phyloP scores from a whole-genome alignment of 345 rosid genomes.

The Sisymbrium altissimum region DNA sequence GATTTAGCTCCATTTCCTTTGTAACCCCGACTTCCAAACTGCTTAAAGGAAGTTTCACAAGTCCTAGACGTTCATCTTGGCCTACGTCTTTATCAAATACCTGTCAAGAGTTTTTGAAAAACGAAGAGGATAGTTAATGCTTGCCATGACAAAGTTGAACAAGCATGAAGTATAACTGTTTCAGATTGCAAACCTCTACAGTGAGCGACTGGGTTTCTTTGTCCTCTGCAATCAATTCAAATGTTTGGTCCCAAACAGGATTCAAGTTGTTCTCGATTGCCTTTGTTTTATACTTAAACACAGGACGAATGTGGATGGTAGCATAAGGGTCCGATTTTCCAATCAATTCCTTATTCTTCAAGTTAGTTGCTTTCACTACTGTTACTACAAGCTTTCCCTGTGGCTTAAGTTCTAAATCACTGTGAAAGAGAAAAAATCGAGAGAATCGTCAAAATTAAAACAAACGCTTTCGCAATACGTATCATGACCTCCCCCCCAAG shows the following conservation, averaged over 20 bases:
- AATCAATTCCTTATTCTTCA: slow-evolving; percentile 97
- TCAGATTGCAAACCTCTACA: slow-evolving; percentile 57
- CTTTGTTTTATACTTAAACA: slow-evolving; percentile 81
- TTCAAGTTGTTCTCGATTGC: slow-evolving; percentile 84
- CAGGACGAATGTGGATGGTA: slow-evolving; percentile 66
- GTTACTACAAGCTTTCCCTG: slow-evolving; percentile 79
- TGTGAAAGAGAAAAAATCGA: slow-evolving; percentile 34
- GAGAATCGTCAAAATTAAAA: background rate
- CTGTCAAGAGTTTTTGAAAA: slow-evolving; percentile 35
- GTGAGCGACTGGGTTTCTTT: slow-evolving; percentile 86
- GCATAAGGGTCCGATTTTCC: slow-evolving; percentile 99
- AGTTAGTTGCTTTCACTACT: slow-evolving; percentile 67
- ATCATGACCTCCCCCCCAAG: background rate
- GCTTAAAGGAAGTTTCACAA: slow-evolving; percentile 62
- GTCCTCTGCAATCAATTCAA: slow-evolving; percentile 91
- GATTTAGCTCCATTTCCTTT: slow-evolving; percentile 61
- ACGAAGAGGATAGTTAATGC: background rate
- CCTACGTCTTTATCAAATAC: slow-evolving; percentile 92
- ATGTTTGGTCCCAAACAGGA: slow-evolving; percentile 90
- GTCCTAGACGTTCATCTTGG: slow-evolving; percentile 88
- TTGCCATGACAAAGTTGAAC: background rate
- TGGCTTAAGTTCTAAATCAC: slow-evolving; percentile 97
- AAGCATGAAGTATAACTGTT: background rate
- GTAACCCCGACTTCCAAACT: slow-evolving; percentile 51
- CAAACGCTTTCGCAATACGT: background rate